Evolutionary conservation across 1,284 basidiomycete genomes (phyloP).

Genomic region (Ceratobasidium theobromae): DNA sequence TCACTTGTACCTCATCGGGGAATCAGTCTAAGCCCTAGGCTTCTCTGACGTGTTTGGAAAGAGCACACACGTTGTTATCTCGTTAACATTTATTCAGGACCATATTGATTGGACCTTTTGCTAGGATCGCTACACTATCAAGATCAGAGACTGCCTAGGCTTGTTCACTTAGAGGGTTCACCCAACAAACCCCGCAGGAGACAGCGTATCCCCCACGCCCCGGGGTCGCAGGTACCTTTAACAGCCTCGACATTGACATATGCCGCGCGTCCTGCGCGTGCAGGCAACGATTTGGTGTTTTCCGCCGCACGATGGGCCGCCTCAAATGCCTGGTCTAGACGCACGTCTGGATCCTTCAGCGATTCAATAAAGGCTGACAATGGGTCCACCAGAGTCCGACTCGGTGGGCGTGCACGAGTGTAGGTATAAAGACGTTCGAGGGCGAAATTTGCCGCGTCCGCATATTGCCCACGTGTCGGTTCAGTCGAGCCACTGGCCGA

Average conservation of each 20-base stretch:
- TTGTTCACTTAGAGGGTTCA: neutral
- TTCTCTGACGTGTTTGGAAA: constrained; percentile 25
- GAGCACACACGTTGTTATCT: constrained; percentile 1
- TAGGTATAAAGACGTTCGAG: constrained; percentile 78
- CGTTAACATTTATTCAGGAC: neutral
- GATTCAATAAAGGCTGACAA: constrained; percentile 75
- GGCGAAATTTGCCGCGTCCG: constrained; percentile 58
- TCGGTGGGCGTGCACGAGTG: constrained; percentile 85
- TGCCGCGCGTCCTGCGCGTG: constrained; percentile 86
- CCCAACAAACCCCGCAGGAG: constrained; percentile 12
- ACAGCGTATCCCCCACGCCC: constrained; percentile 42
- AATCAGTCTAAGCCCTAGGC: neutral
- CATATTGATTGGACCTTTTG: neutral
- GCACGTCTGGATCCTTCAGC: constrained; percentile 43
- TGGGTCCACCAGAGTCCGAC: constrained; percentile 89
- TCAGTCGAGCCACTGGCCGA: constrained; percentile 41
- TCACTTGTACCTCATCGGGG: constrained; percentile 29
- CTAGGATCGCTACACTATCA: neutral
- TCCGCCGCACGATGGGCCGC: constrained; percentile 72
- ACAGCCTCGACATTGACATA: constrained; percentile 79
- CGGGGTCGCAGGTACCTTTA: constrained; percentile 78
- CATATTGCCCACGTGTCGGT: constrained; percentile 5
- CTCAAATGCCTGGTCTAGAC: constrained; percentile 56
- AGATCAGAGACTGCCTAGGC: neutral
- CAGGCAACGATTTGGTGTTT: constrained; percentile 70